Evolutionary conservation across 2,329 filamentous ascomycete genomes (phyloP).

Genomic region (Nakataea oryzae): DNA sequence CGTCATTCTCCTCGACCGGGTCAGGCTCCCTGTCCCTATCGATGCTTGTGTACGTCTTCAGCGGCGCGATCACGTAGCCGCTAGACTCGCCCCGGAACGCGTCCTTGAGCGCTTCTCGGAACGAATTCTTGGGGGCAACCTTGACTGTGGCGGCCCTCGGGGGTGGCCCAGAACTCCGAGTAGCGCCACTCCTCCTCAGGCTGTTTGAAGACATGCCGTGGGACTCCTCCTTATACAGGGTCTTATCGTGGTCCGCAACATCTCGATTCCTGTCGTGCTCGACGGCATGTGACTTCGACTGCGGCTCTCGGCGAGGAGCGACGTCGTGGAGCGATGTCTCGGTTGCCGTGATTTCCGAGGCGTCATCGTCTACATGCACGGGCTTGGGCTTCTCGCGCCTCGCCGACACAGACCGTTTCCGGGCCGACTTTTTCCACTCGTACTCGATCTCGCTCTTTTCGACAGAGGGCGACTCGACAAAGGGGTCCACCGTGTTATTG

Average conservation of each 20-base stretch:
- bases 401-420: slow-evolving; percentile 10
- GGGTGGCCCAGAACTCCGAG: slow-evolving; percentile 36
- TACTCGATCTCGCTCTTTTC: slow-evolving; percentile 23
- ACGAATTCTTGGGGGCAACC: slow-evolving; percentile 29
- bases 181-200: slow-evolving; percentile 46
- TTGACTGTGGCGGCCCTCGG: slow-evolving; percentile 24
- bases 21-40: neutral
- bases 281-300: slow-evolving; percentile 7
- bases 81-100: slow-evolving; percentile 53
- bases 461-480: slow-evolving; percentile 33
- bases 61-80: slow-evolving; percentile 29
- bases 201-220: slow-evolving; percentile 23
- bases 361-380: slow-evolving; percentile 13
- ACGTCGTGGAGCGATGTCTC: slow-evolving; percentile 6
- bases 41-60: slow-evolving; percentile 32
- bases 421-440: slow-evolving; percentile 21
- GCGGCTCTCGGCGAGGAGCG: slow-evolving; percentile 7
- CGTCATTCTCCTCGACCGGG: slow-evolving; percentile 12
- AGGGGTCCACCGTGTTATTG: slow-evolving; percentile 51
- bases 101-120: slow-evolving; percentile 49
- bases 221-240: slow-evolving; percentile 17
- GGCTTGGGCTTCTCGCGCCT: neutral
- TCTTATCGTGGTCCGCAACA: slow-evolving; percentile 12
- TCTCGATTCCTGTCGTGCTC: slow-evolving; percentile 13
- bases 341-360: neutral